Evolutionary conservation across 1,139 yeast species (phyloP).

Genomic region (Fermentozyma sake): DNA sequence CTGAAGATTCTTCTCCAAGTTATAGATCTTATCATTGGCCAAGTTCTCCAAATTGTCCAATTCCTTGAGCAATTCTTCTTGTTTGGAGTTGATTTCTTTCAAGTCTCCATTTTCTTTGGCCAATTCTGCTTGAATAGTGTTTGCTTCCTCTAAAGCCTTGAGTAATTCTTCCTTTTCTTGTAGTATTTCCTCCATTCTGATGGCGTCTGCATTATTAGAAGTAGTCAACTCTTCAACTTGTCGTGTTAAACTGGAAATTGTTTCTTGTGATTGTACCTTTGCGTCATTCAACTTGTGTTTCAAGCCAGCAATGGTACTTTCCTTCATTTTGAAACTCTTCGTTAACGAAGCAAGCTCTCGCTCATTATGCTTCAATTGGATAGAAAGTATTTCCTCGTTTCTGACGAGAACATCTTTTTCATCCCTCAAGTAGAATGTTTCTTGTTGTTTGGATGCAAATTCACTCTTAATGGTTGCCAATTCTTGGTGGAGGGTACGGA

Average conservation of each 20-base stretch:
- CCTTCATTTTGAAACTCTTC: conserved; percentile 23
- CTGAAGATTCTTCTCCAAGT: conserved; percentile 14
- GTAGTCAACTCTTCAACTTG: conserved; percentile 10
- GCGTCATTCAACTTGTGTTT: conserved; percentile 8
- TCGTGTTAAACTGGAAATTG: conserved; percentile 3
- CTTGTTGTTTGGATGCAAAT: conserved; percentile 16
- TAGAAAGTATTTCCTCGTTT: conserved; percentile 23
- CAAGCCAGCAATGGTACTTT: conserved; percentile 9
- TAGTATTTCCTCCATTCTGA: conserved; percentile 11
- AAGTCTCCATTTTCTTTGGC: conserved; percentile 10
- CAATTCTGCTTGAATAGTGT: conserved; percentile 12
- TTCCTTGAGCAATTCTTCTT: conserved; percentile 19
- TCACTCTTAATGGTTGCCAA: conserved; percentile 16
- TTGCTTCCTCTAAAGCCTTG: conserved; percentile 9
- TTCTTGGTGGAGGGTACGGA: conserved; percentile 9
- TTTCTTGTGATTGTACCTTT: conserved; percentile 4
- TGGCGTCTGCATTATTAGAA: conserved; percentile 10
- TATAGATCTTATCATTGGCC: conserved; percentile 18
- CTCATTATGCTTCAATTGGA: conserved; percentile 28
- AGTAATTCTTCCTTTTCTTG: conserved; percentile 15
- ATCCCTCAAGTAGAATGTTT: conserved; percentile 18
- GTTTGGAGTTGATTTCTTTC: conserved; percentile 16
- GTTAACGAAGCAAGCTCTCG: conserved; percentile 27
- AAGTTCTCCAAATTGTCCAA: conserved; percentile 18
- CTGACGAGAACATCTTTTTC: conserved; percentile 15